phyloP scores from a whole-genome alignment of 192 early-diverging fungal genomes.

The Entrophospora sp. region DNA sequence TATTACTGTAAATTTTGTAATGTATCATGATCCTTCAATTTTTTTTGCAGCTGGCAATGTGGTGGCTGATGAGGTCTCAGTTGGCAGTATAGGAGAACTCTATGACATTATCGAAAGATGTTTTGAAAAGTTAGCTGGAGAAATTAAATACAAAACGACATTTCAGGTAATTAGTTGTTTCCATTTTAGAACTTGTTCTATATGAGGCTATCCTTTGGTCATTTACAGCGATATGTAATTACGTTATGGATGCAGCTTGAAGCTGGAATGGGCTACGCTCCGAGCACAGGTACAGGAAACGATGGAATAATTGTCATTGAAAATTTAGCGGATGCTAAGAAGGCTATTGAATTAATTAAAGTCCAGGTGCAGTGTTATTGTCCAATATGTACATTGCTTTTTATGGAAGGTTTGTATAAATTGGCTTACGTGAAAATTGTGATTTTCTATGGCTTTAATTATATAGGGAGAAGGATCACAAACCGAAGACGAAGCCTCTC shows the following conservation, averaged over 20 bases:
- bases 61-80: neutral
- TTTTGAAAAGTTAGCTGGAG: neutral
- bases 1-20: too few species aligned
- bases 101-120: neutral
- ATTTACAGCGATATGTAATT: too few species aligned
- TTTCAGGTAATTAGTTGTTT: neutral
- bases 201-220: neutral
- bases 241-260: neutral
- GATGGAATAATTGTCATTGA: neutral
- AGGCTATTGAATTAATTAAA: neutral
- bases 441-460: too few species aligned
- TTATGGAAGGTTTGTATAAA: too few species aligned
- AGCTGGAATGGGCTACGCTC: neutral
- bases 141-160: neutral
- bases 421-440: too few species aligned
- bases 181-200: neutral
- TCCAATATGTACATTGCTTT: too few species aligned
- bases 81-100: neutral
- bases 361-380: too few species aligned
- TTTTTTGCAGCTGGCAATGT: too few species aligned
- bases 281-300: neutral
- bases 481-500: neutral
- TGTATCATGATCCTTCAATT: too few species aligned
- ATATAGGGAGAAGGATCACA: too few species aligned
- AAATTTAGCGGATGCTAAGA: neutral